phyloP scores from a whole-genome alignment of 345 rosid genomes.

The Euphorbia pulcherrima region DNA sequence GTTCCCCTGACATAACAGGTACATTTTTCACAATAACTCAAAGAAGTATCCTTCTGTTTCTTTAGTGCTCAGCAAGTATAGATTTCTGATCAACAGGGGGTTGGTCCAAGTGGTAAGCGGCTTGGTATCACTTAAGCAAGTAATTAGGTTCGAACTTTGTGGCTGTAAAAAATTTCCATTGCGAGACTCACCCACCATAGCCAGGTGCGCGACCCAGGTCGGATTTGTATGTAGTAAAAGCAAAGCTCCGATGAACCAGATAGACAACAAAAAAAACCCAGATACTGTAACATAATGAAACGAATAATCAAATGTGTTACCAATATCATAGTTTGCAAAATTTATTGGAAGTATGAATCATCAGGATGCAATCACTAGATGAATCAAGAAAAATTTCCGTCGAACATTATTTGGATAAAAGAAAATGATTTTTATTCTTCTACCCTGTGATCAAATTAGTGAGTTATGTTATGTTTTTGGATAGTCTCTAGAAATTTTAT shows the following conservation, averaged over 20 bases:
- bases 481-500: neutral
- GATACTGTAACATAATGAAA: neutral
- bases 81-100: no score
- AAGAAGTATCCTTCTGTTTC: neutral
- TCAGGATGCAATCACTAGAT: neutral
- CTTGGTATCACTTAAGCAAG: no score
- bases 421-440: neutral
- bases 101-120: no score
- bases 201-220: no score
- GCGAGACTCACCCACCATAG: no score
- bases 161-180: no score
- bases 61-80: neutral
- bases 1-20: slow-evolving; percentile 46
- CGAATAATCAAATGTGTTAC: neutral
- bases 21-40: slow-evolving; percentile 4
- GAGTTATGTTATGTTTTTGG: no score
- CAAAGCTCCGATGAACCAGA: no score
- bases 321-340: neutral
- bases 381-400: neutral
- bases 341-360: neutral
- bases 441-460: neutral
- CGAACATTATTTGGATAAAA: neutral
- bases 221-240: no score
- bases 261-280: no score
- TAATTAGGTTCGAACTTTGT: no score